A percentile compares a stretch with the other conserved stretches of the same genome.
Evolutionary conservation across 2,329 filamentous ascomycete species (phyloP).

Genomic region (Gnomoniopsis smithogilvyi): DNA sequence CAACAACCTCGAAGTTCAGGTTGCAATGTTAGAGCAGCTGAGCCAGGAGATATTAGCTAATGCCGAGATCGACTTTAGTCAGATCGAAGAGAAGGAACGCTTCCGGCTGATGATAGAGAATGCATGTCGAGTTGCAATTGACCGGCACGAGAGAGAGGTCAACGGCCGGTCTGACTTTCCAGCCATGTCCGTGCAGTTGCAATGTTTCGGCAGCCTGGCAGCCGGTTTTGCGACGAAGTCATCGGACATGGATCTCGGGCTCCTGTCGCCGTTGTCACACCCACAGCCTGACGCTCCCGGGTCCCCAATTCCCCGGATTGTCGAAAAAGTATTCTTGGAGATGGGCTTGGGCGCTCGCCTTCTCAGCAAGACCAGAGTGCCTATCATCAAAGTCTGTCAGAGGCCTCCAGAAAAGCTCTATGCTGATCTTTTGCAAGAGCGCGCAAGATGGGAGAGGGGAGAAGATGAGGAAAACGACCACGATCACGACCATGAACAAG

Average conservation of each 20-base stretch:
- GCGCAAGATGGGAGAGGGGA: slow-evolving; percentile 68
- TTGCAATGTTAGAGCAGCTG: slow-evolving; percentile 45
- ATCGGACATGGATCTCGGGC: slow-evolving; percentile 88
- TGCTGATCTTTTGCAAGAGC: slow-evolving; percentile 59
- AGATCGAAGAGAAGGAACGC: slow-evolving; percentile 67
- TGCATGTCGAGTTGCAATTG: slow-evolving; percentile 60
- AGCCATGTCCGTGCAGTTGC: slow-evolving; percentile 59
- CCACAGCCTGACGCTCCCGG: slow-evolving; percentile 50
- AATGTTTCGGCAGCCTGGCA: slow-evolving; percentile 77
- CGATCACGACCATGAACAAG: slow-evolving; percentile 29
- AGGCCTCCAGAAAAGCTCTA: slow-evolving; percentile 60
- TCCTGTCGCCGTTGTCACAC: slow-evolving; percentile 63
- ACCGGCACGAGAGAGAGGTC: slow-evolving; percentile 44
- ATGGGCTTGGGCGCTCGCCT: slow-evolving; percentile 72
- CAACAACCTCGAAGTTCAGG: slow-evolving; percentile 49
- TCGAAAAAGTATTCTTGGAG: slow-evolving; percentile 73
- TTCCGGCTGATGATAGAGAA: slow-evolving; percentile 65
- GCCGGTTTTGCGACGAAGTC: slow-evolving; percentile 83
- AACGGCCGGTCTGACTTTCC: slow-evolving; percentile 44
- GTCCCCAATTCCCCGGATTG: slow-evolving; percentile 65
- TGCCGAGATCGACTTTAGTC: slow-evolving; percentile 60
- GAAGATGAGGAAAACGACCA: slow-evolving; percentile 33
- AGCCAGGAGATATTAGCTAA: slow-evolving; percentile 48
- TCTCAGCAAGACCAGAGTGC: slow-evolving; percentile 74
- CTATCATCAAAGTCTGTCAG: slow-evolving; percentile 85